Base-by-base conservation (phyloP, 2,329 filamentous ascomycete species). In the Calonectria pauciramosa region DNA sequence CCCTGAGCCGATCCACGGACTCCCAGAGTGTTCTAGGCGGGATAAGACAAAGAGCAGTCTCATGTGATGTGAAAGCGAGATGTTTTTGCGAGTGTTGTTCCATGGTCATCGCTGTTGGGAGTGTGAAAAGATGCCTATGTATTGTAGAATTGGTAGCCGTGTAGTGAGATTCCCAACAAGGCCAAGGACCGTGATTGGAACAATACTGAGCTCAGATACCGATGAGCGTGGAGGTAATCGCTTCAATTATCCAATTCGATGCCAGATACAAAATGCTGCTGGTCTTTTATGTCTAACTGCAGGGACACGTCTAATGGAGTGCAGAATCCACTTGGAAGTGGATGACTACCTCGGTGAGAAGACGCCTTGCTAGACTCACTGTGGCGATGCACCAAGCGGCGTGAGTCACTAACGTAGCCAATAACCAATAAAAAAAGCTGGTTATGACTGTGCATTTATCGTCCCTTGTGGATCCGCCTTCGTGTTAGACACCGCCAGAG, bases 41-140 rank as follows among this genome's bases (percentile, higher is more conserved):
- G 9, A 94, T 84, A 23, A 93, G 80, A 77, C 91, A 92, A 36
- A 94, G 82, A 2, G 92, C 91, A 4, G 92, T 93, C 66, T 93
- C 88, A 75, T 90, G 85, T 4, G 89, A 91, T 30, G 73, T 68
- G 68, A 79, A 77, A 3, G 56, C 32, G 47, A 77, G 75, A 8
- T 8, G 59, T 20, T 52, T 60, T 56, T 44, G 36, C 9, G 38
- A 34, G 20, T 71, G 18, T 26, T 65, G 68, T 34, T 74, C 78
- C 78, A 80, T 80, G 51, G 16, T 23, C 18, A 28, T 41, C 30
- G 4, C 5, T 47, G 44, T 47, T 47, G 44, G 23, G 11, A 63
- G 16, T 26, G 16, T 16, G n/a, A 4, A 16, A 28, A 11, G 8
- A 51, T 71, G 16, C 11, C 11, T 47, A 3, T 13, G 65, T 44